These are phyloP conservation scores for Neurospora sp. DNA, from an alignment of 495 filamentous ascomycete species.

Conservation along the genomic window DNA sequence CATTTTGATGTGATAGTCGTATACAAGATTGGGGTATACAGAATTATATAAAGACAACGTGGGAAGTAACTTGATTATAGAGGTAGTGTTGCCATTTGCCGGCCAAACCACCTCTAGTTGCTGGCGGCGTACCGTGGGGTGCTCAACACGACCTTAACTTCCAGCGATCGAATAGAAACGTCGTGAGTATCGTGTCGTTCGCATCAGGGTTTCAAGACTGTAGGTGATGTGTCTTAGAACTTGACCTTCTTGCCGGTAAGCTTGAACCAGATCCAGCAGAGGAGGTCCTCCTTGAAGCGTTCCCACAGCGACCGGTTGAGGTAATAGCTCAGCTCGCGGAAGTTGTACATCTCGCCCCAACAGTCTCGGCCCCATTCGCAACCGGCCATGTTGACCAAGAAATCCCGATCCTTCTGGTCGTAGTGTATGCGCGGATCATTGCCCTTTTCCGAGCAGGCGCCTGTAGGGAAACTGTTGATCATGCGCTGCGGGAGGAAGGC, in stretches of 20 bases:
- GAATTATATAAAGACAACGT: background rate
- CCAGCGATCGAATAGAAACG: background rate
- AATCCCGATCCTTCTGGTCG: constrained; percentile 72
- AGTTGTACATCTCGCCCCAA: constrained; percentile 95
- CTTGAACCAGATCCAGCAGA: constrained; percentile 44
- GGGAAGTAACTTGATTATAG: background rate
- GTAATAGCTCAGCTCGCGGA: constrained; percentile 75
- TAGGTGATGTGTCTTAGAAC: constrained; percentile 17
- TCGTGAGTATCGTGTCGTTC: constrained; percentile 10
- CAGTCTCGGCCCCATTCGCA: constrained; percentile 96
- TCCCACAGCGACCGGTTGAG: constrained; percentile 78
- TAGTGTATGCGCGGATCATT: constrained; percentile 77
- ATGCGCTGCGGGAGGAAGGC: constrained; percentile 86
- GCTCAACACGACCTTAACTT: background rate
- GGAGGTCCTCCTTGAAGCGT: constrained; percentile 51
- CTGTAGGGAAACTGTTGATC: constrained; percentile 88
- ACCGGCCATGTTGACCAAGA: constrained; percentile 98
- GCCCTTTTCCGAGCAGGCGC: constrained; percentile 69
- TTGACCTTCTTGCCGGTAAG: constrained; percentile 46
- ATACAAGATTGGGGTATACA: background rate
- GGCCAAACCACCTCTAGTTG: background rate
- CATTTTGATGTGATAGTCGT: background rate
- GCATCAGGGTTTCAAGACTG: background rate
- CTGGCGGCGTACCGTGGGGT: background rate
- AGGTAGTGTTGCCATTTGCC: background rate